Percentiles rank a stretch among this genome's conserved stretches.
Conservation (phyloP, 2,329 filamentous ascomycete genomes). For the Xylaria arbuscula region DNA sequence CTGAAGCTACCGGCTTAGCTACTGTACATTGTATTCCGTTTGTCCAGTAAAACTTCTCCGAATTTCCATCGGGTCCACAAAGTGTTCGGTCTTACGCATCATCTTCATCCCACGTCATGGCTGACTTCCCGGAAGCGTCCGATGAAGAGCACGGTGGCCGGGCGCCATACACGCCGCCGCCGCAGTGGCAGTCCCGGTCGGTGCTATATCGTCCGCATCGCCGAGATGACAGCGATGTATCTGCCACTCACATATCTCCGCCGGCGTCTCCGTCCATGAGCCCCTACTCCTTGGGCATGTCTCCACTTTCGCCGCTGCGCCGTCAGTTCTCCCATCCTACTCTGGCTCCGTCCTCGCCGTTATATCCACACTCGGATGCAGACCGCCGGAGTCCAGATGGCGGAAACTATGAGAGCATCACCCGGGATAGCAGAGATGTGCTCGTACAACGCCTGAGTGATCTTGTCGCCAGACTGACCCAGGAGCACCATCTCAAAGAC, state of each 20-base stretch:
- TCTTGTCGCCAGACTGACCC: constrained; percentile 42
- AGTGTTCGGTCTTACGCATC: constrained; percentile 5
- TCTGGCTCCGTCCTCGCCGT: constrained; percentile 38
- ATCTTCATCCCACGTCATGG: constrained; percentile 33
- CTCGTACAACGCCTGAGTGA: constrained; percentile 57
- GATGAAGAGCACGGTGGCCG: constrained; percentile 41
- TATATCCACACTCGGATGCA: constrained; percentile 38
- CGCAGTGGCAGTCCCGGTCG: constrained; percentile 23
- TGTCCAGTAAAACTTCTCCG: background rate
- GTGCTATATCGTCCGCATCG: constrained; percentile 28
- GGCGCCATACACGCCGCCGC: constrained; percentile 41
- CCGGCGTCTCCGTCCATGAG: constrained; percentile 46
- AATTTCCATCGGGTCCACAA: constrained; percentile 13
- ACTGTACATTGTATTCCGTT: background rate
- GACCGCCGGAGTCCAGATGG: constrained; percentile 36
- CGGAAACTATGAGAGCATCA: constrained; percentile 43
- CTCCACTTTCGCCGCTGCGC: constrained; percentile 46
- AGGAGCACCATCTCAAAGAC: constrained; percentile 43
- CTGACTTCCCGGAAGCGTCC: constrained; percentile 39
- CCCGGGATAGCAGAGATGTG: constrained; percentile 56
- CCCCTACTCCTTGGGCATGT: constrained; percentile 45
- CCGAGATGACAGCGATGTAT: constrained; percentile 37
- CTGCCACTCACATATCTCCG: constrained; percentile 40
- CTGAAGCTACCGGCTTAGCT: background rate
- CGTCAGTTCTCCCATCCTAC: constrained; percentile 42